Evolutionary conservation across 441 rosid species (phyloP).

Genomic region (Corymbia calophylla): DNA sequence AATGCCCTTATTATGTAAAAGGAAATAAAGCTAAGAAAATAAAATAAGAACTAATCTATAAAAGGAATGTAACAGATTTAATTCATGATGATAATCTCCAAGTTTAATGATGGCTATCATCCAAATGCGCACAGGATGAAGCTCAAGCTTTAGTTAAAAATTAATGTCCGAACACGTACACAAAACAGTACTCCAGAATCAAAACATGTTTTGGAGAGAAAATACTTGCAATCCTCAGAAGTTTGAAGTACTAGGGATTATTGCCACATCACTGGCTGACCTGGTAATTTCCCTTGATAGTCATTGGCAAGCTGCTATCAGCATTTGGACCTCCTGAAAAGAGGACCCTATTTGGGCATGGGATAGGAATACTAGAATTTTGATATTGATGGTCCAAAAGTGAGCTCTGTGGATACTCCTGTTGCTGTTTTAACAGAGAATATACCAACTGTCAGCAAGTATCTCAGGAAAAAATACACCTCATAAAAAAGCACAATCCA

Average conservation of each 20-base stretch:
- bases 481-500: not conserved
- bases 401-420: slow-evolving; percentile 43
- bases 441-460: not conserved
- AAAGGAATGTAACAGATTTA: no score
- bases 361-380: slow-evolving; percentile 50
- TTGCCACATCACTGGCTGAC: slow-evolving; percentile 18
- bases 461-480: not conserved
- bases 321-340: slow-evolving; percentile 45
- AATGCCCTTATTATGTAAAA: no score
- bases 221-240: not conserved
- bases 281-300: slow-evolving; percentile 81
- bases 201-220: not conserved
- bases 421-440: slow-evolving; percentile 23
- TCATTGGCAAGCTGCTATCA: slow-evolving; percentile 73
- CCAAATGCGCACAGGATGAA: not conserved
- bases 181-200: not conserved
- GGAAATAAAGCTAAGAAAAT: no score
- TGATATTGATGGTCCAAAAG: slow-evolving; percentile 69
- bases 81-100: not conserved
- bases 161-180: not conserved
- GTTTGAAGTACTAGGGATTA: not conserved
- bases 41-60: no score
- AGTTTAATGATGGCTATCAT: not conserved
- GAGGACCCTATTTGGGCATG: slow-evolving; percentile 65
- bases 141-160: not conserved